A percentile compares a stretch with the other conserved stretches of the same genome.
These are phyloP conservation scores for Parasarocladium wereldwijsianum DNA, from an alignment of 2,329 filamentous ascomycete species.

Conservation along the genomic window DNA sequence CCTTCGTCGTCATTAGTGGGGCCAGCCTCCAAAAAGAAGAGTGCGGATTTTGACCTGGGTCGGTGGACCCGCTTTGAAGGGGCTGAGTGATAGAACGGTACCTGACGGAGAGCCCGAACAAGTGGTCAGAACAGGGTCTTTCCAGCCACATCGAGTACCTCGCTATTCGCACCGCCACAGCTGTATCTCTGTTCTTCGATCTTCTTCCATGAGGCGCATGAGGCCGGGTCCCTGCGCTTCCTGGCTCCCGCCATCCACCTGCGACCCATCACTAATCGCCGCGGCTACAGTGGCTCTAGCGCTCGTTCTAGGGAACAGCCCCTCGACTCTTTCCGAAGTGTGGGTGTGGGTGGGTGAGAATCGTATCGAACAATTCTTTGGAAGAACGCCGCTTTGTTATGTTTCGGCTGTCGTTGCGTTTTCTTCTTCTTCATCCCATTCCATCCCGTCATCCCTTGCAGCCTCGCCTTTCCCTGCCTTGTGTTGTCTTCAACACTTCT, in stretches of 20 bases:
- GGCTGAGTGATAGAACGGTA: background rate
- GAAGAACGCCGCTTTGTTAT: background rate
- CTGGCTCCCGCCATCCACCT: slow-evolving; percentile 7
- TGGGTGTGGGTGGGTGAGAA: too few species aligned
- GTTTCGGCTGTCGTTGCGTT: background rate
- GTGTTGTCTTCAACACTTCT: too few species aligned
- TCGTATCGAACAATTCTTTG: background rate
- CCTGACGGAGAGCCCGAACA: background rate
- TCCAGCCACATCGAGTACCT: slow-evolving; percentile 7
- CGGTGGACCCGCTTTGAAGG: background rate
- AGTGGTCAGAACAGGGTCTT: background rate
- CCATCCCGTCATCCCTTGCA: background rate
- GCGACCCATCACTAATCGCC: background rate
- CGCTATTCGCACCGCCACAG: slow-evolving; percentile 23
- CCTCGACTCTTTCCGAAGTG: too few species aligned
- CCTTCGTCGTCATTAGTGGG: too few species aligned
- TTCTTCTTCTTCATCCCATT: slow-evolving; percentile 1
- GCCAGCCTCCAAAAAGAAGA: too few species aligned
- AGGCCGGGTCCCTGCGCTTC: slow-evolving; percentile 17
- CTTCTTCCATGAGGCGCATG: slow-evolving; percentile 26
- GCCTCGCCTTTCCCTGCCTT: too few species aligned
- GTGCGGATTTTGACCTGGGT: background rate
- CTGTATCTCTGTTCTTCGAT: slow-evolving; percentile 26
- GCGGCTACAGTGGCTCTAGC: slow-evolving; percentile 7
- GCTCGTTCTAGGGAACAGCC: too few species aligned